phyloP scores from a whole-genome alignment of 441 rosid species.

The Populus hybrid region DNA sequence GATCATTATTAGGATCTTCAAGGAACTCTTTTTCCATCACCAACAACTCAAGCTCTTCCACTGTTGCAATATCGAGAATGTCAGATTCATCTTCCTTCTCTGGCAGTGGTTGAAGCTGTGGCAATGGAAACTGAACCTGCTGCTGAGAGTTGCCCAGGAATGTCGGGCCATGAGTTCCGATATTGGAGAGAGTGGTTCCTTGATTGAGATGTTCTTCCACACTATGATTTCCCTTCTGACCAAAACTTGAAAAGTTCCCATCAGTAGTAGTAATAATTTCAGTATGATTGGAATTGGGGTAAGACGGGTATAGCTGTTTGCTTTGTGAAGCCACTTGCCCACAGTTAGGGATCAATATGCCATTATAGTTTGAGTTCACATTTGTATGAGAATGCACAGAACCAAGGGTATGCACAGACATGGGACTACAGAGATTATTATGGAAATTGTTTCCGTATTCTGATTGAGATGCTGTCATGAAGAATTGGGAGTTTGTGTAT shows the following conservation, averaged over 20 bases:
- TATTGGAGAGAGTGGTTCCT: slow-evolving; percentile 2
- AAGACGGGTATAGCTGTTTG: slow-evolving; percentile 6
- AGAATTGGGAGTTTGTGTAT: slow-evolving; percentile 3
- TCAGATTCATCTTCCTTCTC: slow-evolving; percentile 9
- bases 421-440: slow-evolving; percentile 7
- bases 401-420: slow-evolving; percentile 9
- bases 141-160: slow-evolving; percentile 1
- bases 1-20: slow-evolving; percentile 1
- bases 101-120: background rate
- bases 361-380: slow-evolving; percentile 6
- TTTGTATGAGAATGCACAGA: slow-evolving; percentile 3
- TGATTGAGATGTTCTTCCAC: slow-evolving; percentile 9
- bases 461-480: slow-evolving; percentile 8
- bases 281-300: background rate
- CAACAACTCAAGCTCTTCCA: slow-evolving; percentile 4
- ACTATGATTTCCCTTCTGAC: slow-evolving; percentile 7
- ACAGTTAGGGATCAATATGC: background rate
- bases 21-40: background rate
- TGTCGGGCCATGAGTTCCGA: background rate
- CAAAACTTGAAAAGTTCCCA: slow-evolving; percentile 1
- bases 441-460: slow-evolving; percentile 4
- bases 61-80: background rate
- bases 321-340: background rate
- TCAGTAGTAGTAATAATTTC: background rate
- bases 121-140: background rate